Evolutionary conservation across 2,329 filamentous ascomycete genomes (phyloP).

Genomic region (Aspergillus sergii): DNA sequence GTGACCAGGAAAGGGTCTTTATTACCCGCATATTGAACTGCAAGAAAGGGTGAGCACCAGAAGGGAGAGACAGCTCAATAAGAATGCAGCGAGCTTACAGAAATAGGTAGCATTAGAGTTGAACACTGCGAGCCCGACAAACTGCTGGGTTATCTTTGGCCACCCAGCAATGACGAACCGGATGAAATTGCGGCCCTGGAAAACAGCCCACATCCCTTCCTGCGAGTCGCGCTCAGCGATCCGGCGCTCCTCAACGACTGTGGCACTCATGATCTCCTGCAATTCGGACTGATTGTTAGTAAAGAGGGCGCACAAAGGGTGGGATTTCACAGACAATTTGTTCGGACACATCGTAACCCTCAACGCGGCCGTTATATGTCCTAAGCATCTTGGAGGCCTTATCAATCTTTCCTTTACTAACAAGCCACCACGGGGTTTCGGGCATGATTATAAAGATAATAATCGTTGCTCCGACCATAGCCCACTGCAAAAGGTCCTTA

Average conservation of each 20-base stretch:
- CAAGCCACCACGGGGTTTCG: slow-evolving; percentile 17
- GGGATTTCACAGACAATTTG: slow-evolving; percentile 29
- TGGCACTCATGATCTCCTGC: slow-evolving; percentile 39
- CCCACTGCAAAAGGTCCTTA: slow-evolving; percentile 38
- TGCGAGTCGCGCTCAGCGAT: slow-evolving; percentile 33
- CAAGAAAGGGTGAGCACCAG: neutral
- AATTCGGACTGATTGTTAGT: neutral
- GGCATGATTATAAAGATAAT: slow-evolving; percentile 13
- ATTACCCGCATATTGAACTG: slow-evolving; percentile 47
- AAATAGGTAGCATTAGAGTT: slow-evolving; percentile 46
- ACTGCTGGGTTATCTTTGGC: slow-evolving; percentile 46
- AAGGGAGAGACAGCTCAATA: slow-evolving; percentile 2
- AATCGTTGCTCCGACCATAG: slow-evolving; percentile 42
- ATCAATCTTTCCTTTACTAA: slow-evolving; percentile 12
- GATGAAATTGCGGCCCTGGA: slow-evolving; percentile 41
- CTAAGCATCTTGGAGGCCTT: slow-evolving; percentile 29
- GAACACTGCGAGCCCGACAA: slow-evolving; percentile 44
- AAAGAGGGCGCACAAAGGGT: neutral
- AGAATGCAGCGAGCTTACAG: slow-evolving; percentile 24
- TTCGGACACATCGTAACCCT: slow-evolving; percentile 37
- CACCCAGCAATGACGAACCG: slow-evolving; percentile 43
- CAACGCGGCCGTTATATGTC: slow-evolving; percentile 30
- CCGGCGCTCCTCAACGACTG: slow-evolving; percentile 35
- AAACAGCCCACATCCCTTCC: slow-evolving; percentile 36
- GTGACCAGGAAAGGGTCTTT: slow-evolving; percentile 48